Conservation (phyloP, 1,284 basidiomycete species). For the Gymnopus androsaceus region DNA sequence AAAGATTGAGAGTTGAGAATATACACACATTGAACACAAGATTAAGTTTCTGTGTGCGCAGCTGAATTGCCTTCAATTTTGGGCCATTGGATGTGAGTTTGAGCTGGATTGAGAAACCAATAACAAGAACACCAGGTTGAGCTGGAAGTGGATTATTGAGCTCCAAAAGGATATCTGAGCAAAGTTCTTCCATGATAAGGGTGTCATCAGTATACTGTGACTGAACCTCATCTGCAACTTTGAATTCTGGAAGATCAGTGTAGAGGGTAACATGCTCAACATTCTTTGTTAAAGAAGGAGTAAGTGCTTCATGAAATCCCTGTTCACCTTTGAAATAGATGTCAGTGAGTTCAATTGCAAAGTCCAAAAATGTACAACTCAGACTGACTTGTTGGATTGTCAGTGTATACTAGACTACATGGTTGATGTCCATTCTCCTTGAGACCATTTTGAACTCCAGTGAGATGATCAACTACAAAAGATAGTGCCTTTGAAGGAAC, state of each 20-base stretch:
- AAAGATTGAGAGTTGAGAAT: not conserved
- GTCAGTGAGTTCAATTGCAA: not conserved
- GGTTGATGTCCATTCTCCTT: conserved; percentile 5
- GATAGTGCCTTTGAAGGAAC: conserved; percentile 14
- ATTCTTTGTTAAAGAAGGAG: not conserved
- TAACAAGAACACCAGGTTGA: not conserved
- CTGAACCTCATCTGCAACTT: not conserved
- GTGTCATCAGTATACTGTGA: not conserved
- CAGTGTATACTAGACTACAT: conserved; percentile 1
- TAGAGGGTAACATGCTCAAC: conserved; percentile 2
- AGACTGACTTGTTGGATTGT: not conserved
- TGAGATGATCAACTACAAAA: not conserved
- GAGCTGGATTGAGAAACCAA: not conserved
- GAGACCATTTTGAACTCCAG: not conserved
- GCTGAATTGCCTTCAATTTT: not conserved
- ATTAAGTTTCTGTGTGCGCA: not conserved
- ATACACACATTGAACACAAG: not conserved
- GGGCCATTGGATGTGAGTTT: not conserved
- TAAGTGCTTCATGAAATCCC: conserved; percentile 1
- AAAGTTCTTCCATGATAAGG: not conserved
- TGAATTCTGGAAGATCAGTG: not conserved
- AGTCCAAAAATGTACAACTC: not conserved
- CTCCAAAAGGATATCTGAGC: not conserved
- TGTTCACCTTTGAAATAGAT: conserved; percentile 1
- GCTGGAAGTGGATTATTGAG: not conserved